Percentiles rank a stretch among this genome's conserved stretches.
These are phyloP conservation scores for Pyricularia sp. DNA, from an alignment of 2,329 filamentous ascomycete genomes.

Conservation along the genomic window DNA sequence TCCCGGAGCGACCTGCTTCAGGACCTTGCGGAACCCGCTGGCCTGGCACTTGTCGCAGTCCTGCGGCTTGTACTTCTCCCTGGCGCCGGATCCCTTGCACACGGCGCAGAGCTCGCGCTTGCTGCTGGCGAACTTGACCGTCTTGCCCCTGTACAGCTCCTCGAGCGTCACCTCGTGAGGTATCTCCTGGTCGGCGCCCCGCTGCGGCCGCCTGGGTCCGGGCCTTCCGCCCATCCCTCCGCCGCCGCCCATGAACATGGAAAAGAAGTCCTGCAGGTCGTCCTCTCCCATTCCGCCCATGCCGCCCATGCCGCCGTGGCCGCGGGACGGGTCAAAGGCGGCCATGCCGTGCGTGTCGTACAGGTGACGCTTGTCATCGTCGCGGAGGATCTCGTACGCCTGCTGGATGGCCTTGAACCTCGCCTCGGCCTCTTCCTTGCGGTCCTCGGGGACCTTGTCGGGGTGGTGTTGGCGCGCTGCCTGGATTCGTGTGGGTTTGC, in stretches of 20 bases:
- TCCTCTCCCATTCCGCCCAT: conserved; percentile 24
- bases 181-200: conserved; percentile 75
- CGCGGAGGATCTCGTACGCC: conserved; percentile 94
- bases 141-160: conserved; percentile 97
- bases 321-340: conserved; percentile 71
- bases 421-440: conserved; percentile 72
- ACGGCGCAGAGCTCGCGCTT: conserved; percentile 82
- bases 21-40: conserved; percentile 59
- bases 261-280: conserved; percentile 86
- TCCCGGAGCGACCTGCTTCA: conserved; percentile 75
- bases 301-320: conserved; percentile 38
- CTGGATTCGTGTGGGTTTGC: conserved; percentile 30
- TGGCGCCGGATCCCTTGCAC: conserved; percentile 83
- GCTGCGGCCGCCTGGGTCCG: conserved; percentile 45
- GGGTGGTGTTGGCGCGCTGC: conserved; percentile 81
- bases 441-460: conserved; percentile 83
- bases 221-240: conserved; percentile 52
- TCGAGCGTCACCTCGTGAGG: conserved; percentile 84
- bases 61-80: conserved; percentile 77
- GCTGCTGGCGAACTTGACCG: conserved; percentile 88
- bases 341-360: conserved; percentile 96
- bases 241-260: conserved; percentile 78
- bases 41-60: conserved; percentile 72
- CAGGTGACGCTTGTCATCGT: conserved; percentile 82
- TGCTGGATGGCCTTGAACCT: conserved; percentile 89